These are phyloP conservation scores for Claviceps monticola DNA, from an alignment of 2,329 filamentous ascomycete species.

Conservation along the genomic window DNA sequence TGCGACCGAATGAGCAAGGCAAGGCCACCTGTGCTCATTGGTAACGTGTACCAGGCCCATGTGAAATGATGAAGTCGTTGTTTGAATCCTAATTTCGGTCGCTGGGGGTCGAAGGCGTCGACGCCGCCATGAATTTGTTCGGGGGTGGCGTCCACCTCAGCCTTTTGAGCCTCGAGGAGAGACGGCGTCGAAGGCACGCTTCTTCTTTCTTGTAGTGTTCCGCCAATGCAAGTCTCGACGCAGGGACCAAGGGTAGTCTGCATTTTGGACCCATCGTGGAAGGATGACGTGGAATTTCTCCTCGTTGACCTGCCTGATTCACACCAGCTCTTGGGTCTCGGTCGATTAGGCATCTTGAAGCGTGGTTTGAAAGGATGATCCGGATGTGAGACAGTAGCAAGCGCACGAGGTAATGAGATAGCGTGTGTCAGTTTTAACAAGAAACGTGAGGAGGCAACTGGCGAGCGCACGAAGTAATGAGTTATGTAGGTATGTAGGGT, in stretches of 20 bases:
- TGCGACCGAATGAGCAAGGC: slow-evolving; percentile 48
- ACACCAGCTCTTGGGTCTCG: slow-evolving; percentile 2
- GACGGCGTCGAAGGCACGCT: neutral
- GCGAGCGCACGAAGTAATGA: neutral
- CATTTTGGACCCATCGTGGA: neutral
- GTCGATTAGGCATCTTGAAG: neutral
- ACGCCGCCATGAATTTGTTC: slow-evolving; percentile 1
- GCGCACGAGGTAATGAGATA: neutral
- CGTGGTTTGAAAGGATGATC: too few relatives aligned
- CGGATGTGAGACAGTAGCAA: neutral
- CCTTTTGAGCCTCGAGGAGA: slow-evolving; percentile 2
- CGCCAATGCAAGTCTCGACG: neutral
- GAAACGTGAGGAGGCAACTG: neutral
- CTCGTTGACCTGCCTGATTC: slow-evolving; percentile 3
- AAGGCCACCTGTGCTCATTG: slow-evolving; percentile 62
- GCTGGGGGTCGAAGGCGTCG: slow-evolving; percentile 11
- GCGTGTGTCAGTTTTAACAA: too few relatives aligned
- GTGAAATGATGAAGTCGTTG: slow-evolving; percentile 45
- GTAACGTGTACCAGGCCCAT: slow-evolving; percentile 61
- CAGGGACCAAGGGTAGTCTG: neutral
- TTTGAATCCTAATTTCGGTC: slow-evolving; percentile 23
- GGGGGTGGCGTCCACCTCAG: neutral
- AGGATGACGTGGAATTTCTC: slow-evolving; percentile 1
- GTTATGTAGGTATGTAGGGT: too few relatives aligned
- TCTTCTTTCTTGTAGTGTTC: neutral